Conservation (phyloP, 768 basidiomycete species). For the Boletus rubescentipes region DNA sequence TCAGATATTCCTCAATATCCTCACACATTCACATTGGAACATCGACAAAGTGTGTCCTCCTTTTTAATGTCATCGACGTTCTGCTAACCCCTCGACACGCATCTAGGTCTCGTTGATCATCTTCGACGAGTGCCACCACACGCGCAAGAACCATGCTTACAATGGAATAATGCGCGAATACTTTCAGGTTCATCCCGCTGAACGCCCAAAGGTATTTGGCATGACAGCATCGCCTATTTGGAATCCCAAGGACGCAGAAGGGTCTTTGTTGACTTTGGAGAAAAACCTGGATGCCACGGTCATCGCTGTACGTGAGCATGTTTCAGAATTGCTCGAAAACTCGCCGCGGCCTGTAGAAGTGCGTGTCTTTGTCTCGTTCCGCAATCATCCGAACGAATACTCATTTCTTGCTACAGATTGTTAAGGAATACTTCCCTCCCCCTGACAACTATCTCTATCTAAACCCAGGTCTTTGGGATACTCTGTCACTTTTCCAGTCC, state of each 20-base stretch:
- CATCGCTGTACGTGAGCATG: constrained; percentile 69
- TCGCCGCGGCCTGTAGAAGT: constrained; percentile 70
- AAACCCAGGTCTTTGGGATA: constrained; percentile 53
- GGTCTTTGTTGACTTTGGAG: constrained; percentile 64
- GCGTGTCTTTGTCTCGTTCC: constrained; percentile 13
- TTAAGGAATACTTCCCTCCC: constrained; percentile 56
- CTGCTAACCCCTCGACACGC: not conserved
- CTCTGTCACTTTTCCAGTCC: constrained; percentile 42
- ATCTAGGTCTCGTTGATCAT: constrained; percentile 53
- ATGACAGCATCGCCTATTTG: constrained; percentile 92
- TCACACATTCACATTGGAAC: constrained; percentile 81
- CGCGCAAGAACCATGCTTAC: constrained; percentile 55
- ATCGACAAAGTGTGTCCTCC: constrained; percentile 50
- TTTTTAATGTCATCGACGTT: not conserved
- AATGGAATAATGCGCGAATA: constrained; percentile 60
- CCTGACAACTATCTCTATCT: constrained; percentile 56
- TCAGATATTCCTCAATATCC: constrained; percentile 76
- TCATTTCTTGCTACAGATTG: constrained; percentile 40
- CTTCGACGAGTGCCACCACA: constrained; percentile 60
- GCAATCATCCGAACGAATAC: not conserved
- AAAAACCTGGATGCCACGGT: constrained; percentile 71
- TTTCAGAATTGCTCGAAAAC: constrained; percentile 60
- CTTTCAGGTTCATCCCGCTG: constrained; percentile 39
- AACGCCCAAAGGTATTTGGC: constrained; percentile 84
- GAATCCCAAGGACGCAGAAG: constrained; percentile 67